phyloP scores from a whole-genome alignment of 228 moss, liverwort and hornwort genomes.

The Sphagnum magellanicum region DNA sequence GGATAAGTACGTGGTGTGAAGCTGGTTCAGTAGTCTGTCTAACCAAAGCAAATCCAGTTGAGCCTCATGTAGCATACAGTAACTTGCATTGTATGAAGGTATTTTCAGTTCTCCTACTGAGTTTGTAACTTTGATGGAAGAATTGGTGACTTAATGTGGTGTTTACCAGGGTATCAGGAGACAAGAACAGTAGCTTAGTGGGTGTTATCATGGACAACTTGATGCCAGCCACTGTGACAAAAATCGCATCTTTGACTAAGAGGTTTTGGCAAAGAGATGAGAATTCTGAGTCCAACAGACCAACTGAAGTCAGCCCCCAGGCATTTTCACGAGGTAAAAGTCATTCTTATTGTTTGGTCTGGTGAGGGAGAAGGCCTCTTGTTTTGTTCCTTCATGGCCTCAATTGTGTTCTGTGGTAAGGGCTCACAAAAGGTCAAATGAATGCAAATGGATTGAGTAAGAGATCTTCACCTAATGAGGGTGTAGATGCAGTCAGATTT shows the following conservation, averaged over 20 bases:
- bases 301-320: slow-evolving; percentile 85
- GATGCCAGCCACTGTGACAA: slow-evolving; percentile 92
- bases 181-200: slow-evolving; percentile 79
- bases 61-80: no score
- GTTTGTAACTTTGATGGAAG: not conserved
- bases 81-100: no score
- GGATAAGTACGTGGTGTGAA: no score
- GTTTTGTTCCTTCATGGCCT: not conserved
- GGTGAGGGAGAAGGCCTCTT: not conserved
- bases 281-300: slow-evolving; percentile 79
- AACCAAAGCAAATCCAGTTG: no score
- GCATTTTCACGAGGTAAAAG: slow-evolving; percentile 71
- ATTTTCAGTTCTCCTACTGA: not conserved
- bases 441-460: not conserved
- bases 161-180: slow-evolving; percentile 84
- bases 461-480: slow-evolving; percentile 3
- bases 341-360: not conserved
- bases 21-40: no score
- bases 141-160: not conserved
- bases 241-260: slow-evolving; percentile 73
- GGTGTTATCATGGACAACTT: slow-evolving; percentile 87
- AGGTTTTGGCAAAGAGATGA: slow-evolving; percentile 85
- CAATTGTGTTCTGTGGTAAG: no score
- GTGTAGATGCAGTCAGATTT: not conserved
- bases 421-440: no score